phyloP scores from a whole-genome alignment of 139 green algal species.

The Auxenochlorella pyrenoidosa region DNA sequence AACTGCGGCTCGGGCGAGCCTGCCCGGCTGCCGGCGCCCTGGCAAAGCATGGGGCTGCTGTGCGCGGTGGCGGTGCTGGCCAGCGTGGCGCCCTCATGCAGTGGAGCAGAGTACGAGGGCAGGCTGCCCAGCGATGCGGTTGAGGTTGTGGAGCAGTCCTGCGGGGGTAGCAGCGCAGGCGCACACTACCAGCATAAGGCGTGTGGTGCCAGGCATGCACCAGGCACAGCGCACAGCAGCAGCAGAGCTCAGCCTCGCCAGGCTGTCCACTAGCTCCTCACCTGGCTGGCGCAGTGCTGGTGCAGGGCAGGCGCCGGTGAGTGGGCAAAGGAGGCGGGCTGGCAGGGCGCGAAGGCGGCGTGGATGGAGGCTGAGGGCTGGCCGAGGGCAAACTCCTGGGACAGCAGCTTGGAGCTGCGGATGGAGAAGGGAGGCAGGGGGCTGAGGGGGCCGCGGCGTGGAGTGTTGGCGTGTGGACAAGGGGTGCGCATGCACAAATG shows the following conservation, averaged over 20 bases:
- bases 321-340: neutral
- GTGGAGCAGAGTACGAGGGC: neutral
- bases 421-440: neutral
- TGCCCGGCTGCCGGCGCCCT: neutral
- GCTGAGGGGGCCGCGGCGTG: too few species aligned
- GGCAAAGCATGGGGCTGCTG: neutral
- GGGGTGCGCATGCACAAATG: neutral
- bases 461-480: neutral
- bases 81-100: neutral
- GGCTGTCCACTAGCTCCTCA: neutral
- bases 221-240: neutral
- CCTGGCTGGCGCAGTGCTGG: neutral
- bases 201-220: neutral
- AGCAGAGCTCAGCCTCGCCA: neutral
- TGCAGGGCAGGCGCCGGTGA: neutral
- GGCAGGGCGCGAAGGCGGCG: neutral
- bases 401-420: conserved; percentile 18
- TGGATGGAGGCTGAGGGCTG: neutral
- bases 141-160: neutral
- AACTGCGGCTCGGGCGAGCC: neutral
- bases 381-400: neutral
- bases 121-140: neutral
- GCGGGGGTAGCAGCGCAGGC: neutral
- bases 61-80: neutral
- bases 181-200: neutral